A percentile compares a stretch with the other conserved stretches of the same genome.
These are phyloP conservation scores for Colletotrichum godetiae DNA, from an alignment of 2,329 filamentous ascomycete species.

Conservation along the genomic window DNA sequence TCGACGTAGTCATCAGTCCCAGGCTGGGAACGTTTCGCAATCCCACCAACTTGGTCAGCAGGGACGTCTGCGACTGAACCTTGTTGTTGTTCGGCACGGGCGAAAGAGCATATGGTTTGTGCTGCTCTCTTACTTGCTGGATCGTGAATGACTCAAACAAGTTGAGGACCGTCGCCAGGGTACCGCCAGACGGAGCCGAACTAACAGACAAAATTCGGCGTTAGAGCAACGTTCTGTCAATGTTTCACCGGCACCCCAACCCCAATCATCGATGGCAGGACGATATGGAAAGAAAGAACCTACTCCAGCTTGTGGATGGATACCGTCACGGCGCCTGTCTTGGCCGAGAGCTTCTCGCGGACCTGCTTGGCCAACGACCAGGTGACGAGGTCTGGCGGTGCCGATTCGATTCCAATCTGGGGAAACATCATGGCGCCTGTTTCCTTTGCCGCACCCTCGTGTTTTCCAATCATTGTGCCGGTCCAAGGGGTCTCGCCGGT, in stretches of 20 bases:
- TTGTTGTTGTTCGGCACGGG: constrained; percentile 60
- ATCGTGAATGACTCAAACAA: constrained; percentile 65
- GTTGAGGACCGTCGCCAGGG: constrained; percentile 74
- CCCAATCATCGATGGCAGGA: background rate
- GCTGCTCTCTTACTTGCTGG: constrained; percentile 57
- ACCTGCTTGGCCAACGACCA: constrained; percentile 64
- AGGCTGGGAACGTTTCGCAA: constrained; percentile 60
- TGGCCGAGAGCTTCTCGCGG: constrained; percentile 59
- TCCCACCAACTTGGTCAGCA: constrained; percentile 62
- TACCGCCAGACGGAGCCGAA: constrained; percentile 70
- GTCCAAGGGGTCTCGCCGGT: constrained; percentile 72
- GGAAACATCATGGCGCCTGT: constrained; percentile 71
- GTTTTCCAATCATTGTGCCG: constrained; percentile 69
- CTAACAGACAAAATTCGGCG: constrained; percentile 44
- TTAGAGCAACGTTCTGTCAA: constrained; percentile 17
- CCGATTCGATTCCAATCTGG: constrained; percentile 72
- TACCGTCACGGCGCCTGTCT: constrained; percentile 65
- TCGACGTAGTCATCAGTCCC: constrained; percentile 66
- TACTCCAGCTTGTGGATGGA: constrained; percentile 57
- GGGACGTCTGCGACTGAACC: constrained; percentile 43
- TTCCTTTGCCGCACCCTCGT: constrained; percentile 62
- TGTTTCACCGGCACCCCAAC: background rate
- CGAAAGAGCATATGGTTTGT: constrained; percentile 66
- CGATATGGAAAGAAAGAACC: constrained; percentile 29
- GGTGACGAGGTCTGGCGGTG: constrained; percentile 68